Conservation (phyloP, 305 asterid species). For the Salvia sclarea region DNA sequence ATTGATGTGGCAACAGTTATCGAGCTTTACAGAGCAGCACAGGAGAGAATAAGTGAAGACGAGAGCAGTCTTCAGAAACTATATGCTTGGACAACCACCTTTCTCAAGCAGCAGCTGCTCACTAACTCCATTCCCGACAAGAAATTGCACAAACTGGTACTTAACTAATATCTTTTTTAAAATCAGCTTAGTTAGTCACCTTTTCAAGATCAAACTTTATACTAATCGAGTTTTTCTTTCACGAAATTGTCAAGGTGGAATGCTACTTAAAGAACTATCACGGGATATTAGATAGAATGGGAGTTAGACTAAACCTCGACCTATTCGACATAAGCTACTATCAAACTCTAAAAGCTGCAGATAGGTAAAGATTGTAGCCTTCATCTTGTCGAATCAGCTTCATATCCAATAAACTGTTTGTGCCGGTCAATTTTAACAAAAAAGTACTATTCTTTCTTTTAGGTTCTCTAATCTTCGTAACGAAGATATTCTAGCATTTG, state of each 20-base stretch:
- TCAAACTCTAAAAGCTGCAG: constrained; percentile 29
- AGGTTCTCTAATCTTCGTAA: constrained; percentile 33
- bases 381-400: neutral
- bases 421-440: neutral
- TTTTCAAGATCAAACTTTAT: neutral
- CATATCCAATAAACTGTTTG: neutral
- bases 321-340: constrained; percentile 24
- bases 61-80: constrained; percentile 40
- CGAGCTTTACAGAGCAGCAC: constrained; percentile 54
- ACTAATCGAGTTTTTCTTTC: neutral
- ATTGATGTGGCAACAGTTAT: constrained; percentile 31
- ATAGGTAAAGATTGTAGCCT: constrained; percentile 27
- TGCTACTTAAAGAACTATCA: constrained; percentile 36
- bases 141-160: constrained; percentile 41
- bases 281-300: constrained; percentile 33
- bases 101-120: constrained; percentile 41
- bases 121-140: constrained; percentile 26
- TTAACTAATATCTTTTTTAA: too few species aligned
- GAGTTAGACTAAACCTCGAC: constrained; percentile 27
- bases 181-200: neutral
- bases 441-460: neutral
- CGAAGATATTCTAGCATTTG: constrained; percentile 31
- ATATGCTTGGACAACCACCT: constrained; percentile 39
- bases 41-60: constrained; percentile 33
- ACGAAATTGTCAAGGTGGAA: constrained; percentile 26